Conservation (phyloP, 768 basidiomycete species). For the Kwoniella pini region DNA sequence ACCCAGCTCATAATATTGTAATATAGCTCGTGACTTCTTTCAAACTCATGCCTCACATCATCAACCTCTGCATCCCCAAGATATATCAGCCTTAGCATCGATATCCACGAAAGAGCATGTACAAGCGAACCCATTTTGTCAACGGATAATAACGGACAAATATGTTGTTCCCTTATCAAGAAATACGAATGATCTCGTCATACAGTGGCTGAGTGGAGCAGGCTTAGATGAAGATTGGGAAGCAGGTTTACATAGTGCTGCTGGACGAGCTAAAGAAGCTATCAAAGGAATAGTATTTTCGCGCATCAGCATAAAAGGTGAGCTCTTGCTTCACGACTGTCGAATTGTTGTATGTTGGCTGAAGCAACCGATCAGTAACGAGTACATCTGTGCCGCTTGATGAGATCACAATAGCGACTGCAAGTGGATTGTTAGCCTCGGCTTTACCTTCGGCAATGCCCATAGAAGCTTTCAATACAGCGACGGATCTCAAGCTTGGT, state of each 20-base stretch:
- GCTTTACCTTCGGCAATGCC: conserved; percentile 66
- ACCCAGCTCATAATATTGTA: conserved; percentile 5
- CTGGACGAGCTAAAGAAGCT: conserved; percentile 80
- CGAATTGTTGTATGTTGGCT: background rate
- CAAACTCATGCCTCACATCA: conserved; percentile 69
- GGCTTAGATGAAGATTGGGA: conserved; percentile 71
- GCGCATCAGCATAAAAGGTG: conserved; percentile 86
- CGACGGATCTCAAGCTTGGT: conserved; percentile 81
- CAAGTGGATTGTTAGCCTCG: conserved; percentile 69
- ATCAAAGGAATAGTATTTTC: conserved; percentile 95
- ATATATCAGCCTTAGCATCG: conserved; percentile 74
- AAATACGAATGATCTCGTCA: conserved; percentile 83
- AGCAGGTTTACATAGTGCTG: conserved; percentile 75
- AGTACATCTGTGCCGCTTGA: conserved; percentile 35
- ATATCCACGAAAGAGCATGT: conserved; percentile 81
- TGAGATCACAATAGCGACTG: conserved; percentile 37
- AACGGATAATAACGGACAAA: conserved; percentile 79
- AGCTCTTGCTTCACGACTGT: conserved; percentile 31
- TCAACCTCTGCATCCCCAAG: conserved; percentile 65
- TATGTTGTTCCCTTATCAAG: conserved; percentile 86
- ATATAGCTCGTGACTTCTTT: conserved; percentile 74
- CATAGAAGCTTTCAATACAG: conserved; percentile 67
- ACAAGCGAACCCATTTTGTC: conserved; percentile 75
- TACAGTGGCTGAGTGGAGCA: conserved; percentile 94
- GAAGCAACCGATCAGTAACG: conserved; percentile 20